Conservation (phyloP, 1,284 basidiomycete genomes). For the Trichosporon coremiiforme region DNA sequence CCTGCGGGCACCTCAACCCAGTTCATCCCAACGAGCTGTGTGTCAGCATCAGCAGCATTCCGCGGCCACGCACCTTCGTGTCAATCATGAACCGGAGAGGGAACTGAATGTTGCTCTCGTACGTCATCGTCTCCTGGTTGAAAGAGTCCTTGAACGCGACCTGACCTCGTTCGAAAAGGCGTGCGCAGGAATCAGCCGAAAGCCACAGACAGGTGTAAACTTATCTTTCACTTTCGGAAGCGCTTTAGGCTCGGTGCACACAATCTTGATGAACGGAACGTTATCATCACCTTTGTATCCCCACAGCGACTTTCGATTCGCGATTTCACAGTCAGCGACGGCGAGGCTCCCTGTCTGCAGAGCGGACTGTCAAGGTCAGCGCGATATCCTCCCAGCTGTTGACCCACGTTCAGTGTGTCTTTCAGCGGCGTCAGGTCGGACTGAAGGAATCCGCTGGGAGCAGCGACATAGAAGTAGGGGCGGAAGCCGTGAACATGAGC, state of each 20-base stretch:
- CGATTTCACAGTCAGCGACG: slow-evolving; percentile 66
- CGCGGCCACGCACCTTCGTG: slow-evolving; percentile 65
- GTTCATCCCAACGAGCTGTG: slow-evolving; percentile 91
- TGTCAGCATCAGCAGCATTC: background rate
- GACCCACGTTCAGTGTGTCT: slow-evolving; percentile 74
- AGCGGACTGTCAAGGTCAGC: slow-evolving; percentile 30
- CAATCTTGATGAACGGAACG: slow-evolving; percentile 80
- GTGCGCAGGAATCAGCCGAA: slow-evolving; percentile 58
- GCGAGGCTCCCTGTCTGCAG: slow-evolving; percentile 49
- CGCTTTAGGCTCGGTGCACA: slow-evolving; percentile 68
- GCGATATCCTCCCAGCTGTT: background rate
- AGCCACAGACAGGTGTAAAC: slow-evolving; percentile 56
- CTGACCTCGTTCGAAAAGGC: slow-evolving; percentile 82
- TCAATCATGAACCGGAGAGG: slow-evolving; percentile 94
- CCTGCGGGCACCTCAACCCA: slow-evolving; percentile 91
- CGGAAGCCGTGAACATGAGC: slow-evolving; percentile 76
- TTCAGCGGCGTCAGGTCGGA: slow-evolving; percentile 69
- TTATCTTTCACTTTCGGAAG: slow-evolving; percentile 87
- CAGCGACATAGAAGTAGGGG: slow-evolving; percentile 87
- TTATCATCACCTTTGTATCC: slow-evolving; percentile 80
- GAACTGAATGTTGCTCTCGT: slow-evolving; percentile 88
- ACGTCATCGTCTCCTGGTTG: slow-evolving; percentile 66
- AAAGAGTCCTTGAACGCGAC: slow-evolving; percentile 73
- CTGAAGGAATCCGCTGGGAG: slow-evolving; percentile 75
- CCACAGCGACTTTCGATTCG: slow-evolving; percentile 75